Conservation (phyloP, 129 eudicot genomes). For the Saposhnikovia divaricata region DNA sequence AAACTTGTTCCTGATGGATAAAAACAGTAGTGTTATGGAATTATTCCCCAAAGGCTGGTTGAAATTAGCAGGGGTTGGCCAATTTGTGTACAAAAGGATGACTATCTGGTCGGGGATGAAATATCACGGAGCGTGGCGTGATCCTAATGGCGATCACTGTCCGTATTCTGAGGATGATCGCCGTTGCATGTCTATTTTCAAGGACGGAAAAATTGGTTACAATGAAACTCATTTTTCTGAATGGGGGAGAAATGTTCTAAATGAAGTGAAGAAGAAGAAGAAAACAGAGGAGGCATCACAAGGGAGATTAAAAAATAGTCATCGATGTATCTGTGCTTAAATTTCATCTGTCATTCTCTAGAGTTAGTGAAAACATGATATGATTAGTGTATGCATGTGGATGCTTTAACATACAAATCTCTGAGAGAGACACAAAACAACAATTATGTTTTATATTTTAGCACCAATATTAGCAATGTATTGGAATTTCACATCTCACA, state of each 20-base stretch:
- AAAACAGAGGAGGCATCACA: conserved; percentile 28
- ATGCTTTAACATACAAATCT: too few species aligned
- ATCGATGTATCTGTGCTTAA: conserved; percentile 30
- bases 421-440: too few species aligned
- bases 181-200: conserved; percentile 65
- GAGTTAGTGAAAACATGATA: too few species aligned
- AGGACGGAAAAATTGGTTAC: conserved; percentile 56
- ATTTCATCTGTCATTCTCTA: neutral
- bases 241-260: conserved; percentile 58
- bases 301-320: conserved; percentile 9
- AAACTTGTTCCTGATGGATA: conserved; percentile 75
- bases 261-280: conserved; percentile 37
- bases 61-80: conserved; percentile 79
- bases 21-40: conserved; percentile 81
- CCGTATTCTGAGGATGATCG: conserved; percentile 47
- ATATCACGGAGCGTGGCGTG: conserved; percentile 76
- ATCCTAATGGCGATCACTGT: conserved; percentile 47
- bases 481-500: neutral
- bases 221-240: conserved; percentile 47
- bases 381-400: neutral
- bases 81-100: conserved; percentile 67
- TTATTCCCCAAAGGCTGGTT: conserved; percentile 92
- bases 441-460: too few species aligned
- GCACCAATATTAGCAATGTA: too few species aligned
- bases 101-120: conserved; percentile 83